These are phyloP conservation scores for Petunia hybrid DNA, from an alignment of 305 asterid genomes.

Conservation along the genomic window DNA sequence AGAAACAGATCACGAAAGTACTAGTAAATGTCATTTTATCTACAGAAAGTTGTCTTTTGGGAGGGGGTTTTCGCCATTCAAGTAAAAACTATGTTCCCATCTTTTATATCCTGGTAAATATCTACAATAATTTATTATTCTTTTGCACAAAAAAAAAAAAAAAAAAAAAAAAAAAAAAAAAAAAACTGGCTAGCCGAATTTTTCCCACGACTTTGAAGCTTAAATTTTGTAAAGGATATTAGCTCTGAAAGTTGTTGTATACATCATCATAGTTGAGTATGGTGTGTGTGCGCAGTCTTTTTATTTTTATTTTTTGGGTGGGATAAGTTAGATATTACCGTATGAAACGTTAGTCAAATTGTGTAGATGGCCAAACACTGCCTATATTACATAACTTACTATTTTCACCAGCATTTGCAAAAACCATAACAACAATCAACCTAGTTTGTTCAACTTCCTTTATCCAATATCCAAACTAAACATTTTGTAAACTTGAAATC, in stretches of 20 bases:
- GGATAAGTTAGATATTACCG: background rate
- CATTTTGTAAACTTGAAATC: background rate
- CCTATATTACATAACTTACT: slow-evolving; percentile 37
- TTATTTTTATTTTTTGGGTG: background rate
- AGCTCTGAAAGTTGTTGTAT: background rate
- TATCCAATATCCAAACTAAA: slow-evolving; percentile 35
- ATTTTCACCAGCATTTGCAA: slow-evolving; percentile 38
- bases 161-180: too few species aligned
- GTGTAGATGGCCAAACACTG: slow-evolving; percentile 57
- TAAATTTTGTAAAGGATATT: too few species aligned
- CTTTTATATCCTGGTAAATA: too few species aligned
- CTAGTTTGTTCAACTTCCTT: slow-evolving; percentile 64
- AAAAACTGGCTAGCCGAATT: too few species aligned
- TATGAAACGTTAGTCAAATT: slow-evolving; percentile 44
- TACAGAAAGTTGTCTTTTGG: too few species aligned
- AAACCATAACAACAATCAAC: slow-evolving; percentile 42
- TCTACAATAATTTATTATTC: too few species aligned
- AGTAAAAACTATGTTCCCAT: too few species aligned
- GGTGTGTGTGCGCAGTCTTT: background rate
- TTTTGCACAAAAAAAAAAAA: too few species aligned
- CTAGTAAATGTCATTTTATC: too few species aligned
- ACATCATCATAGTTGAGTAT: background rate
- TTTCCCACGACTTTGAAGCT: too few species aligned
- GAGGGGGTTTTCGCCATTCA: too few species aligned
- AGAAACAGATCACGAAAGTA: too few species aligned